Percentiles rank a stretch among this genome's conserved stretches.
Evolutionary conservation across 768 basidiomycete genomes (phyloP).

Genomic region (Termitomyces sp.): DNA sequence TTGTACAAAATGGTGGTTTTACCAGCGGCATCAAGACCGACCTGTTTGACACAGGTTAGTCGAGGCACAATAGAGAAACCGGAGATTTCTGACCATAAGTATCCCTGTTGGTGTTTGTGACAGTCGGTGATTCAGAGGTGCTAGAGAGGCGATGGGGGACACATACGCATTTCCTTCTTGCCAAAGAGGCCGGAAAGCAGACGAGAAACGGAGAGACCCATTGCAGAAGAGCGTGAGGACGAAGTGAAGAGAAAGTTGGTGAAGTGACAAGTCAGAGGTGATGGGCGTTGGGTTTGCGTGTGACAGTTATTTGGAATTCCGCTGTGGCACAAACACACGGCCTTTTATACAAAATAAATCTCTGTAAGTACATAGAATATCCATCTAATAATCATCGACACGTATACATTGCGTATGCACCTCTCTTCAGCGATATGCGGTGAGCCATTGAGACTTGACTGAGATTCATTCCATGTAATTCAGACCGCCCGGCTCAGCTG

Average conservation of each 20-base stretch:
- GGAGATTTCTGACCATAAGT: constrained; percentile 69
- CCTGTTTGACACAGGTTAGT: constrained; percentile 43
- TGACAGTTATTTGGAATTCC: constrained; percentile 46
- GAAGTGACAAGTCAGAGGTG: constrained; percentile 27
- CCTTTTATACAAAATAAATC: constrained; percentile 1
- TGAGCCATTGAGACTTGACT: background rate
- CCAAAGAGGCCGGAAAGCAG: constrained; percentile 86
- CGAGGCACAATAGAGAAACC: constrained; percentile 15
- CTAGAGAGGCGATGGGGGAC: constrained; percentile 26
- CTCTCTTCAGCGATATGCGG: background rate
- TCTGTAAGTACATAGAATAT: background rate
- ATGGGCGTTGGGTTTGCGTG: constrained; percentile 36
- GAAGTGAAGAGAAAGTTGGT: constrained; percentile 32
- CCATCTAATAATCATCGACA: constrained; percentile 11
- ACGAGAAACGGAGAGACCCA: constrained; percentile 79
- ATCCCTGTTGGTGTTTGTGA: constrained; percentile 65
- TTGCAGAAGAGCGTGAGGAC: constrained; percentile 40
- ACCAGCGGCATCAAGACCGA: constrained; percentile 99
- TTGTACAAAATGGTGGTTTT: constrained; percentile 99
- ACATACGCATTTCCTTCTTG: constrained; percentile 99
- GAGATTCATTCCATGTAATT: background rate
- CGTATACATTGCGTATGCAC: background rate
- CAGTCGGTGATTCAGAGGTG: constrained; percentile 29
- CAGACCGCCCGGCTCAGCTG: too few relatives aligned
- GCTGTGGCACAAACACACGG: constrained; percentile 29